These are phyloP conservation scores for Xylaria intraflava DNA, from an alignment of 495 filamentous ascomycete species.

Conservation along the genomic window DNA sequence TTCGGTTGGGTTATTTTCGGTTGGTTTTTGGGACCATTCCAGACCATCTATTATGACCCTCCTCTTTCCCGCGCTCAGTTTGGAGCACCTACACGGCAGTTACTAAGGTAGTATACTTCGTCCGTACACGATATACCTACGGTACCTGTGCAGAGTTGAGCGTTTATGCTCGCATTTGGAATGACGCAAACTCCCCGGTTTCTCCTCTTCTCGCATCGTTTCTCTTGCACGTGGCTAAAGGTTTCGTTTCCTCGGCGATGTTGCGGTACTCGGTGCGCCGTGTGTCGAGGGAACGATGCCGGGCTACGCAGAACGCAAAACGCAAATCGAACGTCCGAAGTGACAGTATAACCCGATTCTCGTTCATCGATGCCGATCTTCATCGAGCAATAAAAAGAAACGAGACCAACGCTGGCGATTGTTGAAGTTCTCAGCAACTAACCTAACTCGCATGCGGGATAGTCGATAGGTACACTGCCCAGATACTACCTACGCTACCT, in stretches of 20 bases:
- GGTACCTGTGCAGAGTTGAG: too few relatives aligned
- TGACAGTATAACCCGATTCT: background rate
- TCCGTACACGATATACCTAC: too few relatives aligned
- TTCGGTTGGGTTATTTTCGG: too few relatives aligned
- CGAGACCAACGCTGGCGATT: background rate
- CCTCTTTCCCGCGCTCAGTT: too few relatives aligned
- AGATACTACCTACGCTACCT: background rate
- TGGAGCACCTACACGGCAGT: too few relatives aligned
- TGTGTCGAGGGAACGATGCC: background rate
- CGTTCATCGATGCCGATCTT: background rate
- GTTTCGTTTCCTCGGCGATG: background rate
- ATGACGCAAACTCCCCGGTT: too few relatives aligned
- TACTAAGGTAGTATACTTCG: too few relatives aligned
- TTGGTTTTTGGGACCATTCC: too few relatives aligned
- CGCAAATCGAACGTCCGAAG: background rate
- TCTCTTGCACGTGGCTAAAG: too few relatives aligned
- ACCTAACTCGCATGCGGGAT: background rate
- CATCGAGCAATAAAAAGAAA: background rate
- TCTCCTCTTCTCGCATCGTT: too few relatives aligned
- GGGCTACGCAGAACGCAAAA: background rate
- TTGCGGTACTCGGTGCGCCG: background rate
- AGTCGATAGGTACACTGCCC: background rate
- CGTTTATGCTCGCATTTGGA: too few relatives aligned
- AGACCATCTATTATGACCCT: too few relatives aligned
- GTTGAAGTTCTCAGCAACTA: background rate